These are phyloP conservation scores for Solanum rostratum DNA, from an alignment of 257 asterid genomes.

Conservation along the genomic window DNA sequence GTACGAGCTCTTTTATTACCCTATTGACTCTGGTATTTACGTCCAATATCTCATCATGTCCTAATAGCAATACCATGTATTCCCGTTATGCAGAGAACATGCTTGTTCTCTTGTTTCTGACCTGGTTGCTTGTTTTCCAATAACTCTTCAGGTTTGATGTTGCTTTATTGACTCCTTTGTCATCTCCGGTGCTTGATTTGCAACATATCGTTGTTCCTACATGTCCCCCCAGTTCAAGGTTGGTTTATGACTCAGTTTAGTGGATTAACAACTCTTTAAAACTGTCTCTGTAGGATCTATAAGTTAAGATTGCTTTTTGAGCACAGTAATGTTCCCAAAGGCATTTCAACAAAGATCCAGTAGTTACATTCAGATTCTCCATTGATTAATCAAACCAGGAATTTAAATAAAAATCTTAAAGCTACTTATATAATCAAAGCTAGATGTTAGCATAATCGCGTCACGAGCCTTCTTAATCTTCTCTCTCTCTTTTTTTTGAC, in stretches of 20 bases:
- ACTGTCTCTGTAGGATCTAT: neutral
- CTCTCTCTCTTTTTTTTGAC: neutral
- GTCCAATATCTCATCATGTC: neutral
- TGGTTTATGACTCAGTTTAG: constrained; percentile 6
- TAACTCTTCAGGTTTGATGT: constrained; percentile 72
- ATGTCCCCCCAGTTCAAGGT: constrained; percentile 41
- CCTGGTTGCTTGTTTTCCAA: constrained; percentile 6
- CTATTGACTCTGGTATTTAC: constrained; percentile 56
- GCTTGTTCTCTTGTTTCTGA: neutral
- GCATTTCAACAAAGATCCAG: neutral
- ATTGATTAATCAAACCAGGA: neutral
- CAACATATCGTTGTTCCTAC: constrained; percentile 61
- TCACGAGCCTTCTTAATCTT: neutral
- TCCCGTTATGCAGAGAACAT: neutral
- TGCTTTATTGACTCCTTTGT: constrained; percentile 47
- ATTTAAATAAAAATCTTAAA: neutral
- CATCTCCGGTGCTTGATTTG: constrained; percentile 75
- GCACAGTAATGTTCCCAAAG: neutral
- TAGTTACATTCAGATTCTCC: neutral
- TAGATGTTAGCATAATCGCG: neutral
- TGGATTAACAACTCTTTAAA: neutral
- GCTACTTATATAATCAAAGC: neutral
- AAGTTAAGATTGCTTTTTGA: neutral
- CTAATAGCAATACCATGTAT: neutral
- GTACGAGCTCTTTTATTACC: constrained; percentile 88